Evolutionary conservation across 2,329 filamentous ascomycete genomes (phyloP), one percentile per base, ranked within the genome.

Genomic region (Laburnicola sp.): DNA sequence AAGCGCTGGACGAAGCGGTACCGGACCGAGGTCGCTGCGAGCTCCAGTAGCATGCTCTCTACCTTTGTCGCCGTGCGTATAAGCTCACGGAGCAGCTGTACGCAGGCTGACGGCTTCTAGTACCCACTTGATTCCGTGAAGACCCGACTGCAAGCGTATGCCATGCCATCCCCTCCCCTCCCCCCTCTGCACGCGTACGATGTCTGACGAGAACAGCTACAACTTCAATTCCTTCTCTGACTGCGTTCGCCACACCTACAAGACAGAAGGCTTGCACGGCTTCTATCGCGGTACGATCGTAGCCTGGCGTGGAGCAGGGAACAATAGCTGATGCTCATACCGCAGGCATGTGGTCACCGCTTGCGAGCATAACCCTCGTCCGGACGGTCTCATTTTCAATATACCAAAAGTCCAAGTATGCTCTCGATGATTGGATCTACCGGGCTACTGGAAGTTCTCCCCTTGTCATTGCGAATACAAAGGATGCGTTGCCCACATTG

Each of bases 101-200:
- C 42, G 4, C 11, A 25, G 22, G 48, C 68, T 73, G 38, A 72
- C 51, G 48, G 43, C 42, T 54, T 46, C 22, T 45, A 80, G 78
- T 95, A 93, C 69, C 90, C 90, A 22, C 83, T 95, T 61, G 90
- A 95, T 72, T 93, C 90, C 64, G 87, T 93, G 70, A 95, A 95
- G 79, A 92, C 88, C 49, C 88, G 90, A 66, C 90, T 94, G 85
- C 90, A 95, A 77, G 89, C 88, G 59, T 76, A 73, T 56, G 74
- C 21, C 31, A 30, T 21, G 16, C 16, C 16, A 16, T 16, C 16
- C 16, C 16, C 21, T 3, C 39, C 27, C 43, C 46, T 34, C 49
- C 36, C 41, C 51, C 45, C 23, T 25, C 11, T 23, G 8, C 32
- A 22, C 32, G 22, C 25, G 5, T 22, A 45, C 43, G 27, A 51